These are phyloP conservation scores for Oehlia diaphana DNA, from an alignment of 192 early-diverging fungal species.

Conservation along the genomic window DNA sequence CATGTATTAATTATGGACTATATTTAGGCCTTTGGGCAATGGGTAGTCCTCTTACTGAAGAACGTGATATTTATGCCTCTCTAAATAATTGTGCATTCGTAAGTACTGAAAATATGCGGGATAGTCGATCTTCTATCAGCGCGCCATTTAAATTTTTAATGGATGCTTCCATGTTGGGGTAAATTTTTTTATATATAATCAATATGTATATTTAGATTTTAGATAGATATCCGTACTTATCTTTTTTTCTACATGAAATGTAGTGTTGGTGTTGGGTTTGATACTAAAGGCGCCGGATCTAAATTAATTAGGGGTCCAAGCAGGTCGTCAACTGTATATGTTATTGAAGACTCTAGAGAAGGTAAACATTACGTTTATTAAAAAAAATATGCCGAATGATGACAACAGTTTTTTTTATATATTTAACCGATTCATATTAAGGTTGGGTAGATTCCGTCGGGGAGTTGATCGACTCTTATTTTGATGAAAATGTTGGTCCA, in stretches of 20 bases:
- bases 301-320: constrained; percentile 9
- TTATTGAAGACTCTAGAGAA: constrained; percentile 48
- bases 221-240: not conserved
- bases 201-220: not conserved
- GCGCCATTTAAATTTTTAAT: constrained; percentile 47
- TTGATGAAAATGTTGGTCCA: constrained; percentile 22
- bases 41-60: constrained; percentile 49
- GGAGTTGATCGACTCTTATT: constrained; percentile 45
- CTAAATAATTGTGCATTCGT: constrained; percentile 56
- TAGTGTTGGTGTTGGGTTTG: constrained; percentile 54
- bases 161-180: constrained; percentile 51
- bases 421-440: not conserved
- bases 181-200: not conserved
- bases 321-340: not conserved
- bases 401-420: not conserved
- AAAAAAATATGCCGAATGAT: too few species aligned
- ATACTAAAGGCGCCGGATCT: constrained; percentile 39
- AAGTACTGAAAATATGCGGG: constrained; percentile 50
- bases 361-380: constrained; percentile 2
- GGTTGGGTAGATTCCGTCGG: constrained; percentile 46
- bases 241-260: not conserved
- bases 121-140: constrained; percentile 18
- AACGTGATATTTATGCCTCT: constrained; percentile 43
- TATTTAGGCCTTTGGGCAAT: constrained; percentile 47
- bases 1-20: not conserved